These are phyloP conservation scores for Lichtheimia ramosa DNA, from an alignment of 371 early-diverging fungal species.

Conservation along the genomic window DNA sequence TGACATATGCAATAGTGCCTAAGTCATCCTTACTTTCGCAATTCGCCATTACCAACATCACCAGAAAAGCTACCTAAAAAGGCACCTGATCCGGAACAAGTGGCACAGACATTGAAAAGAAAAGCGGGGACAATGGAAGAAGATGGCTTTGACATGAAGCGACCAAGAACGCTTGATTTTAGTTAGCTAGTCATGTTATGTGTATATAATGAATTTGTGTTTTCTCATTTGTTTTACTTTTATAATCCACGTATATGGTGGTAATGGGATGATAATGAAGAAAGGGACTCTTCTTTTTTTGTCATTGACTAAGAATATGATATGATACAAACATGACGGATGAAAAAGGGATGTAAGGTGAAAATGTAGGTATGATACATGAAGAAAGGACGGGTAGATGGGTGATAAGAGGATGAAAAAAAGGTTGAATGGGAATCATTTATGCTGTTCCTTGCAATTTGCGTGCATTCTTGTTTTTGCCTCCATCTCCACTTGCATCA, in stretches of 20 bases:
- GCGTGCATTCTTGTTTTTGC: background rate
- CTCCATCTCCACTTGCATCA: background rate
- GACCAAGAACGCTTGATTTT: too few species aligned
- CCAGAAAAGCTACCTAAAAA: slow-evolving; percentile 80
- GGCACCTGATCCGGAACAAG: slow-evolving; percentile 26
- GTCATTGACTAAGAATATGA: too few species aligned
- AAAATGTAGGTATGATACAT: background rate
- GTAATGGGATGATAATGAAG: too few species aligned
- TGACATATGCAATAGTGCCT: slow-evolving; percentile 61
- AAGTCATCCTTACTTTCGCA: slow-evolving; percentile 88
- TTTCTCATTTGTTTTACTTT: too few species aligned
- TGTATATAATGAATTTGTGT: too few species aligned
- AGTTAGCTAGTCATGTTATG: too few species aligned
- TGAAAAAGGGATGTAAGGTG: background rate
- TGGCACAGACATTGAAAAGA: slow-evolving; percentile 26
- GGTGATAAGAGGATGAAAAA: background rate
- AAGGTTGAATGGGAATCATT: too few species aligned
- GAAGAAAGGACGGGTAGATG: background rate
- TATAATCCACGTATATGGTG: too few species aligned
- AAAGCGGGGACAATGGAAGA: slow-evolving; percentile 15
- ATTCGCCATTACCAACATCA: slow-evolving; percentile 83
- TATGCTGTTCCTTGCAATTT: slow-evolving; percentile 2
- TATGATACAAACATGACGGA: too few species aligned
- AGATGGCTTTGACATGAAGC: slow-evolving; percentile 8
- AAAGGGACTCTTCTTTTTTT: too few species aligned